Conservation (phyloP, 164 flowering plant species). For the Saururus chinensis region DNA sequence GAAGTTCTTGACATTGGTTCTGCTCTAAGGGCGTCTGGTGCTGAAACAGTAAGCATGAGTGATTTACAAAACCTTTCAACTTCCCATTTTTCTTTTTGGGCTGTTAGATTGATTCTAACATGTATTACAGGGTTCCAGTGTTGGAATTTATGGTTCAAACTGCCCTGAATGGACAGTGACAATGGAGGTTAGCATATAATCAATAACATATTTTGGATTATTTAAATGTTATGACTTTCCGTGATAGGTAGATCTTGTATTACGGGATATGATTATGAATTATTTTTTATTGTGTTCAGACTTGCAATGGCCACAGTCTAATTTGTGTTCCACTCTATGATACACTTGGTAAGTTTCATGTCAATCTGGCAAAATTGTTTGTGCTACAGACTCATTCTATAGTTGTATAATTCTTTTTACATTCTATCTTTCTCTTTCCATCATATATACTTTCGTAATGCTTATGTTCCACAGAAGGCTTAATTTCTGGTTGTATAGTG, state of each 20-base stretch:
- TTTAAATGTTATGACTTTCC: no score
- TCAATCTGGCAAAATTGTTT: no score
- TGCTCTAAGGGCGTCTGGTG: constrained; percentile 68
- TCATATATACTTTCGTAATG: no score
- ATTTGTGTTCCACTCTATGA: constrained; percentile 95
- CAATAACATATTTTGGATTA: background rate
- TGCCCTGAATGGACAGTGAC: constrained; percentile 94
- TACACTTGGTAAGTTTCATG: constrained; percentile 67
- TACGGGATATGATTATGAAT: background rate
- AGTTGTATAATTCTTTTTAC: no score
- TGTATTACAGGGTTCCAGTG: constrained; percentile 44
- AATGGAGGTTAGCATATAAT: constrained; percentile 59
- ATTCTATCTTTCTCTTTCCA: no score
- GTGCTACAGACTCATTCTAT: no score
- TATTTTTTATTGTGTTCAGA: constrained; percentile 33
- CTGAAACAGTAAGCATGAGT: constrained; percentile 59
- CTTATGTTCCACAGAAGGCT: no score
- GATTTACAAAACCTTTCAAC: background rate
- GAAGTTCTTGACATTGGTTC: constrained; percentile 70
- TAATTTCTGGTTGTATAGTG: no score
- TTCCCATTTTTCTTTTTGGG: background rate
- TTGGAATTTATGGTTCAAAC: constrained; percentile 89
- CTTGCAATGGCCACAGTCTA: constrained; percentile 73
- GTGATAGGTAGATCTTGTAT: background rate
- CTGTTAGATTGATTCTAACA: background rate